Conservation (phyloP, 2,329 filamentous ascomycete genomes). For the Aspergillaceae sp. region DNA sequence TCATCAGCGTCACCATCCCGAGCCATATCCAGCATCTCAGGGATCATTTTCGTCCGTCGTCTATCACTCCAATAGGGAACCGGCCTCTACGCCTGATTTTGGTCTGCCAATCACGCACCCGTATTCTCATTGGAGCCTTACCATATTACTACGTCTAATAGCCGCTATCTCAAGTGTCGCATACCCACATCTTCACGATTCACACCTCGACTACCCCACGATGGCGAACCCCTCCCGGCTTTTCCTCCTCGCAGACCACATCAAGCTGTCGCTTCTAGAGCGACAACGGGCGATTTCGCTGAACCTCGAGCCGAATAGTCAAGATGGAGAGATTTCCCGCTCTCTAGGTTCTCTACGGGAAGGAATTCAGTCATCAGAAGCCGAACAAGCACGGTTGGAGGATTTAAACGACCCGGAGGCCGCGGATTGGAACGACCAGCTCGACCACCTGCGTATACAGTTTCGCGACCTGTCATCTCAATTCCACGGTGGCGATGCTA, state of each 20-base stretch:
- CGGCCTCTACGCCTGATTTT: background rate
- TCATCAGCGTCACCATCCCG: background rate
- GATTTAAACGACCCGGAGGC: constrained; percentile 43
- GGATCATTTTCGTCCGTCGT: too few species aligned
- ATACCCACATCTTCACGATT: background rate
- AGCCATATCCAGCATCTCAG: too few species aligned
- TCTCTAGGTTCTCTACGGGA: constrained; percentile 80
- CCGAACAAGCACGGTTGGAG: constrained; percentile 55
- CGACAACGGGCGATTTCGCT: constrained; percentile 76
- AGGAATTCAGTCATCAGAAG: constrained; percentile 62
- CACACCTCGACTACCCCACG: constrained; percentile 18
- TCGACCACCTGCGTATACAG: constrained; percentile 62
- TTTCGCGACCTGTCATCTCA: constrained; percentile 68
- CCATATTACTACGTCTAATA: background rate
- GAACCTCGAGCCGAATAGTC: constrained; percentile 66
- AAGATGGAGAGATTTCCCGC: constrained; percentile 81
- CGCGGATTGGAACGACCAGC: constrained; percentile 54
- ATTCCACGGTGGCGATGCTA: constrained; percentile 59
- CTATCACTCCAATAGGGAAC: too few species aligned
- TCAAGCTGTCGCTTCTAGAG: constrained; percentile 91
- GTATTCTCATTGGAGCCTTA: background rate
- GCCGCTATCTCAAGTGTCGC: background rate
- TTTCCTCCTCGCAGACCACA: constrained; percentile 87
- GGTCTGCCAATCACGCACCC: background rate
- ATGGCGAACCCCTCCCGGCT: constrained; percentile 61